Evolutionary conservation across 2,329 filamentous ascomycete species (phyloP).

Genomic region (Alternaria sp.): DNA sequence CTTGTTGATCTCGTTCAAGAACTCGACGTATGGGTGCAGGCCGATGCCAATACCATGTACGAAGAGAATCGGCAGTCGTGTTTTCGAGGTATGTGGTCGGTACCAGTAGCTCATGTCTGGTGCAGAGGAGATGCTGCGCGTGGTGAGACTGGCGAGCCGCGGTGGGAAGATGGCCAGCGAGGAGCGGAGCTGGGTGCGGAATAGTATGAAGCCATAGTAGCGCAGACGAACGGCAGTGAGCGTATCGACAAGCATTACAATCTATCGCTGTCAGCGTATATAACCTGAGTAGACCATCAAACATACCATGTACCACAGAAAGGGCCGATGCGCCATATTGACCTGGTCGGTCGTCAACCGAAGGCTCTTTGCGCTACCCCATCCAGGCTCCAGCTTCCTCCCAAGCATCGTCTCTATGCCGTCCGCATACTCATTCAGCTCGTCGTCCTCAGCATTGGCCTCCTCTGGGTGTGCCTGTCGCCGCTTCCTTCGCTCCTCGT

Average conservation of each 20-base stretch:
- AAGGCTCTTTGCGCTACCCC: conserved; percentile 65
- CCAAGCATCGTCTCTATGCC: conserved; percentile 64
- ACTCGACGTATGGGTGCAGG: conserved; percentile 68
- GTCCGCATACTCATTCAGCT: conserved; percentile 64
- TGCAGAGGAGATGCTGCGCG: conserved; percentile 59
- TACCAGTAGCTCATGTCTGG: conserved; percentile 70
- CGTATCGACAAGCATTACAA: conserved; percentile 63
- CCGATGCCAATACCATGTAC: conserved; percentile 77
- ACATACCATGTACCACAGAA: conserved; percentile 71
- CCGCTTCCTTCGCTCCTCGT: conserved; percentile 24
- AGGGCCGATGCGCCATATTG: conserved; percentile 67
- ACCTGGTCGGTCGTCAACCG: conserved; percentile 73
- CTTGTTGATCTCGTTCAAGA: conserved; percentile 63
- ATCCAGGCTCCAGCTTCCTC: conserved; percentile 61
- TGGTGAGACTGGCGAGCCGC: conserved; percentile 62
- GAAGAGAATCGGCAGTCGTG: conserved; percentile 69
- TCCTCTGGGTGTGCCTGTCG: conserved; percentile 28
- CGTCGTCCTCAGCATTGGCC: conserved; percentile 54
- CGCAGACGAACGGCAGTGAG: conserved; percentile 54
- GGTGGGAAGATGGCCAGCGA: conserved; percentile 66
- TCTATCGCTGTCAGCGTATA: conserved; percentile 37
- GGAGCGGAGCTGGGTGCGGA: conserved; percentile 56
- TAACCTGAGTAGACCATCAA: background rate
- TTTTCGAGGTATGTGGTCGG: conserved; percentile 68
- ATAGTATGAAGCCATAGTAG: conserved; percentile 62